These are phyloP conservation scores for Waitea zeae DNA, from an alignment of 1,284 basidiomycete genomes.

Conservation along the genomic window DNA sequence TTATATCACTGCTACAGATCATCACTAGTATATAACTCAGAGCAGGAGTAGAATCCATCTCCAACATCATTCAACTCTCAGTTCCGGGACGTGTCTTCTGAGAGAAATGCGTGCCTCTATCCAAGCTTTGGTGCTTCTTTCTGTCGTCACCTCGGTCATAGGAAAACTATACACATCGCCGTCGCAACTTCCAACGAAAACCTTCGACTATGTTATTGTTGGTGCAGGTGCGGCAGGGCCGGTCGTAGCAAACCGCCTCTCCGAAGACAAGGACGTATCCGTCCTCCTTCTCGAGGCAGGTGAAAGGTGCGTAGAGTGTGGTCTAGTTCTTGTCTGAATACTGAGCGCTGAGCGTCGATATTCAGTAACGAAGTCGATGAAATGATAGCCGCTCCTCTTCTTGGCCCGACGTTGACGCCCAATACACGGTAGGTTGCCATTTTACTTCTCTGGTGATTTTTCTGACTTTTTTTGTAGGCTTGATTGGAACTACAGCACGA, in stretches of 20 bases:
- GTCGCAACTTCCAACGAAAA: not conserved
- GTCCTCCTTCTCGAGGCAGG: conserved; percentile 14
- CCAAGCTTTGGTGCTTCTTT: too few species aligned
- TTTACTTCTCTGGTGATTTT: conserved; percentile 9
- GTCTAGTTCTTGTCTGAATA: not conserved
- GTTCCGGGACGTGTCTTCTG: too few species aligned
- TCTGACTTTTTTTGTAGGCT: conserved; percentile 8
- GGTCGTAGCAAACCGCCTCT: conserved; percentile 3
- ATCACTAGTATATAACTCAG: too few species aligned
- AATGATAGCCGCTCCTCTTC: not conserved
- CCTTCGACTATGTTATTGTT: conserved; percentile 3
- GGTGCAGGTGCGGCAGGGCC: not conserved
- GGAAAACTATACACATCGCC: too few species aligned
- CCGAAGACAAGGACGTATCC: conserved; percentile 8
- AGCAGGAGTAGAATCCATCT: too few species aligned
- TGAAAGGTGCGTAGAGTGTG: not conserved
- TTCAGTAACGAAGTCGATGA: not conserved
- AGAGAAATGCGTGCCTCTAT: too few species aligned
- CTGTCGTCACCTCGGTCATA: too few species aligned
- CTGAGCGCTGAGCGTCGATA: not conserved
- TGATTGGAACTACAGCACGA: conserved; percentile 18
- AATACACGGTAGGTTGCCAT: not conserved
- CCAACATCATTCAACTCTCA: too few species aligned
- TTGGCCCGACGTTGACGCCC: not conserved
- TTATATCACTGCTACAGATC: too few species aligned